Conservation (phyloP, 352 stramenopile species). For the Pythium plurisporium region DNA sequence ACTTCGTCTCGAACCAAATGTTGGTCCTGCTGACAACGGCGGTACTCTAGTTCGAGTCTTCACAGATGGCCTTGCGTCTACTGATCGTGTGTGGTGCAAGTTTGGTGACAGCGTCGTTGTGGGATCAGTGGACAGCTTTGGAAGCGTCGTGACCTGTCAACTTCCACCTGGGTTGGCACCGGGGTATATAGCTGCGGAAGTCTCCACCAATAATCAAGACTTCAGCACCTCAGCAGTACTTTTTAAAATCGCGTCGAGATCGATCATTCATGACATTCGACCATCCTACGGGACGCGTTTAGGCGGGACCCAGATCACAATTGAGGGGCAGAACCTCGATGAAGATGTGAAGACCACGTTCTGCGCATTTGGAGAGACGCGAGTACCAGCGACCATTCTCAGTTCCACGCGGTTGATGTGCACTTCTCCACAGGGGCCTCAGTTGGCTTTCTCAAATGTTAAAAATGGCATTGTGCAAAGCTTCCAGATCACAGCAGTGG, state of each 20-base stretch:
- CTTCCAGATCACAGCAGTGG: constrained; percentile 21
- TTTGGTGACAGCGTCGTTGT: constrained; percentile 11
- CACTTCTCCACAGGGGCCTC: constrained; percentile 9
- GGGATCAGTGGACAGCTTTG: not conserved
- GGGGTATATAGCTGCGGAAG: constrained; percentile 61
- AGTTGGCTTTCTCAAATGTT: not conserved
- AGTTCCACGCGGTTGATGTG: constrained; percentile 30
- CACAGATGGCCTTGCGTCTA: not conserved
- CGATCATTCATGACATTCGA: constrained; percentile 38
- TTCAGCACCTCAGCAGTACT: constrained; percentile 81
- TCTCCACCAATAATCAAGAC: constrained; percentile 91
- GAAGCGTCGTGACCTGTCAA: not conserved
- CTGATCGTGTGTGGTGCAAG: constrained; percentile 12
- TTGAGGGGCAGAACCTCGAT: constrained; percentile 27
- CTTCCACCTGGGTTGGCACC: not conserved
- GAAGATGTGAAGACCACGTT: constrained; percentile 8
- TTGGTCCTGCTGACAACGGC: constrained; percentile 2
- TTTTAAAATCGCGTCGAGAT: constrained; percentile 40
- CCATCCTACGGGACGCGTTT: constrained; percentile 35
- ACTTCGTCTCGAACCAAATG: not conserved
- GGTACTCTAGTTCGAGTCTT: constrained; percentile 7
- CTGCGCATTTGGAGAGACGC: constrained; percentile 31
- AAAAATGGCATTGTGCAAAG: constrained; percentile 6
- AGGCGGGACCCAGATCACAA: constrained; percentile 37
- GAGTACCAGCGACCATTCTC: constrained; percentile 22